Conservation (phyloP, 768 basidiomycete species). For the Pleurotus cornucopiae region DNA sequence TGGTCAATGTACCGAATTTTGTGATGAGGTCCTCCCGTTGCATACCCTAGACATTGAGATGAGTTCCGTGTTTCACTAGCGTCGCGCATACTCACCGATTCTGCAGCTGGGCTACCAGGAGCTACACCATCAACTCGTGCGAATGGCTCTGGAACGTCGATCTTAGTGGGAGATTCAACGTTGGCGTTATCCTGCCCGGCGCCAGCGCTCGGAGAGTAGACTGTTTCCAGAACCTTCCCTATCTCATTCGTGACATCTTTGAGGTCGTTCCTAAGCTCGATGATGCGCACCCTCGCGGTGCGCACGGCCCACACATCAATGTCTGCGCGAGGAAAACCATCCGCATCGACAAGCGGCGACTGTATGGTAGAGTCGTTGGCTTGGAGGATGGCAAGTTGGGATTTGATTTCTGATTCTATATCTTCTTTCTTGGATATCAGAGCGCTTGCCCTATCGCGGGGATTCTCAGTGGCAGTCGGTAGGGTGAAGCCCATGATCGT, state of each 20-base stretch:
- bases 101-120: constrained; percentile 74
- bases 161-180: constrained; percentile 4
- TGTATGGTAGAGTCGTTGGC: constrained; percentile 62
- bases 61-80: not conserved
- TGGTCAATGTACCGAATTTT: constrained; percentile 65
- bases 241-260: constrained; percentile 61
- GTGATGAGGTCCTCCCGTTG: constrained; percentile 66
- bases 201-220: constrained; percentile 39
- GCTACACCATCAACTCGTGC: constrained; percentile 82
- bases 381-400: constrained; percentile 57
- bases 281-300: constrained; percentile 69
- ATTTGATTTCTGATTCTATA: constrained; percentile 69
- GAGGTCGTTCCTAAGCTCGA: constrained; percentile 79
- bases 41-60: constrained; percentile 47
- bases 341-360: constrained; percentile 74
- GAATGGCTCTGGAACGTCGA: constrained; percentile 43
- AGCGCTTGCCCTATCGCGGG: constrained; percentile 54
- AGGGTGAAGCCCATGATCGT: constrained; percentile 41
- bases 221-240: constrained; percentile 59
- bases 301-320: constrained; percentile 82
- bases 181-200: not conserved
- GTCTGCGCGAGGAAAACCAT: constrained; percentile 88
- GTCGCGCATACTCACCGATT: constrained; percentile 51
- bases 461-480: constrained; percentile 34
- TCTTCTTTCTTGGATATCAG: constrained; percentile 67